These are phyloP conservation scores for Mrakia frigida DNA, from an alignment of 768 basidiomycete genomes.

Conservation along the genomic window DNA sequence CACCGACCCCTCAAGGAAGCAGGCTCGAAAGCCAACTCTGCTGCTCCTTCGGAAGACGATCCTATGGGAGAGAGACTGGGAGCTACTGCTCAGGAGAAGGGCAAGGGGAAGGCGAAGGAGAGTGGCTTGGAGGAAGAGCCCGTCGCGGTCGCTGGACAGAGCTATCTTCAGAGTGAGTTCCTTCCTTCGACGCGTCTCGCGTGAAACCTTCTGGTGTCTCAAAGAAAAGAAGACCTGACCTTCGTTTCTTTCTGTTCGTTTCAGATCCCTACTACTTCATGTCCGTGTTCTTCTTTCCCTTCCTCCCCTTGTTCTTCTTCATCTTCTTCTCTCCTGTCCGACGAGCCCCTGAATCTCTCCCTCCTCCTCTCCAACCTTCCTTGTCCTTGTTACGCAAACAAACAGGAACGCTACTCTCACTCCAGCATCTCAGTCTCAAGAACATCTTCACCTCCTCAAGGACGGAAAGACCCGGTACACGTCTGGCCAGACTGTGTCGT, in stretches of 20 bases:
- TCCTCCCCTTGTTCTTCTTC: background rate
- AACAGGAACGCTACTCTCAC: constrained; percentile 23
- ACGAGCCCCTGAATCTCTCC: background rate
- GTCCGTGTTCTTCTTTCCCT: constrained; percentile 45
- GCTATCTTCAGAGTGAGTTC: constrained; percentile 42
- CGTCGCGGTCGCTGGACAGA: constrained; percentile 15
- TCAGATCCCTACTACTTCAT: constrained; percentile 84
- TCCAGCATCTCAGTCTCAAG: constrained; percentile 61
- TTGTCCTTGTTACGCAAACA: background rate
- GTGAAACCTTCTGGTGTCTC: background rate
- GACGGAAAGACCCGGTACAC: constrained; percentile 89
- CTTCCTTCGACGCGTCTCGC: background rate
- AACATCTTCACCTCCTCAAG: constrained; percentile 83
- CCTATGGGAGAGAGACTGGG: background rate
- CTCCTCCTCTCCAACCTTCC: background rate
- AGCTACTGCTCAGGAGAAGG: background rate
- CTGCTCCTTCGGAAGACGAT: background rate
- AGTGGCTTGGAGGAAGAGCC: background rate
- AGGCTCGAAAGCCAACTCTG: constrained; percentile 12
- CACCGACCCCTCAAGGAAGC: constrained; percentile 48
- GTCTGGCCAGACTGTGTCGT: constrained; percentile 83
- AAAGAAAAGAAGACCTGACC: background rate
- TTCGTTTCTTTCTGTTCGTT: background rate
- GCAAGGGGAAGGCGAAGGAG: background rate
- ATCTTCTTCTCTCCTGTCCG: background rate